phyloP scores from a whole-genome alignment of 495 filamentous ascomycete genomes.

The Sporormia fimetaria region DNA sequence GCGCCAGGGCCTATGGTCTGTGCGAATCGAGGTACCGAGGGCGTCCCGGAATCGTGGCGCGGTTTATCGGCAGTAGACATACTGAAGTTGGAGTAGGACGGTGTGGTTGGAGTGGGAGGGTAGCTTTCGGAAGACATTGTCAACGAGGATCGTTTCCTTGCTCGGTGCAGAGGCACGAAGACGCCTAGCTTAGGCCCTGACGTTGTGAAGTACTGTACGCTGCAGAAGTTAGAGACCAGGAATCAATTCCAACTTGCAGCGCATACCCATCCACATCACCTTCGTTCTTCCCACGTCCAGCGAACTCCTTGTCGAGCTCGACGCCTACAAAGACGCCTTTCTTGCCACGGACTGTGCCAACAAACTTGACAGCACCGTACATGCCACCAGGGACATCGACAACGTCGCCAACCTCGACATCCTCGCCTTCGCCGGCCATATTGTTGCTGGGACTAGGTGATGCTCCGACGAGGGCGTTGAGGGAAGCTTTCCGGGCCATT shows the following conservation, averaged over 20 bases:
- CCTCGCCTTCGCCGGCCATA: slow-evolving; percentile 35
- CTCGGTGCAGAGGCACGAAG: slow-evolving; percentile 84
- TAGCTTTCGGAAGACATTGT: slow-evolving; percentile 46
- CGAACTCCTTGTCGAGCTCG: slow-evolving; percentile 71
- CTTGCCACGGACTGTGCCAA: slow-evolving; percentile 79
- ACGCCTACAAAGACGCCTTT: slow-evolving; percentile 90
- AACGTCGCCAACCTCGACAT: slow-evolving; percentile 69
- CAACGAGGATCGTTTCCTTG: slow-evolving; percentile 54
- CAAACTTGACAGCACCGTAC: slow-evolving; percentile 78
- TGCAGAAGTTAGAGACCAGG: slow-evolving; percentile 29
- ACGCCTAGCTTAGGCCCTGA: slow-evolving; percentile 72
- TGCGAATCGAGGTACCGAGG: slow-evolving; percentile 57
- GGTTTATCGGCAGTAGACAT: slow-evolving; percentile 26
- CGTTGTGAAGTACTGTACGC: slow-evolving; percentile 74
- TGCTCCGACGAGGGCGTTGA: slow-evolving; percentile 51
- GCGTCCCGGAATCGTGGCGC: slow-evolving; percentile 53
- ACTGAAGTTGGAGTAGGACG: slow-evolving; percentile 45
- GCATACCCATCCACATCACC: slow-evolving; percentile 91
- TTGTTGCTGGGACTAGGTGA: slow-evolving; percentile 35
- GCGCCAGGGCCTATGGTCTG: slow-evolving; percentile 71
- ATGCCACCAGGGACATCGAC: slow-evolving; percentile 95
- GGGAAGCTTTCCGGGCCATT: slow-evolving; percentile 53
- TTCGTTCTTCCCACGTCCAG: slow-evolving; percentile 81
- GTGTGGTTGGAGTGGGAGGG: slow-evolving; percentile 56
- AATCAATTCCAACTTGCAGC: slow-evolving; percentile 1